Percentiles rank a stretch among this genome's conserved stretches.
Conservation (phyloP, 2,329 filamentous ascomycete genomes). For the Sarocladiaceae sp. region DNA sequence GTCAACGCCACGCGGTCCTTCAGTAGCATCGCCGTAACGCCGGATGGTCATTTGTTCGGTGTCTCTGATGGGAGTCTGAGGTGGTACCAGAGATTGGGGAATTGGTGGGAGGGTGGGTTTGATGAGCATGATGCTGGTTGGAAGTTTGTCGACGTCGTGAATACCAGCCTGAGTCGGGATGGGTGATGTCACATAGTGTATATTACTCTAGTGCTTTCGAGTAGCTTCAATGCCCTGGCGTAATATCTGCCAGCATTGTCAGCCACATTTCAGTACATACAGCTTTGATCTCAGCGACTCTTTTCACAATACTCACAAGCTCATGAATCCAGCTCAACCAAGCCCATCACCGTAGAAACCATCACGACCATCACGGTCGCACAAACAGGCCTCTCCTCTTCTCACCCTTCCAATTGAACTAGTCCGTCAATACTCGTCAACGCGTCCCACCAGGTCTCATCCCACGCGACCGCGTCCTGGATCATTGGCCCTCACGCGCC, state of each 20-base stretch:
- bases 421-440: too few relatives aligned
- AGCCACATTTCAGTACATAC: too few relatives aligned
- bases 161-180: not conserved
- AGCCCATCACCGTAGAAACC: not conserved
- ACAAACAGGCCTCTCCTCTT: not conserved
- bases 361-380: not conserved
- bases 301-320: too few relatives aligned
- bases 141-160: slow-evolving; percentile 10
- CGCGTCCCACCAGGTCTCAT: slow-evolving; percentile 6
- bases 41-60: slow-evolving; percentile 8
- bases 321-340: not conserved
- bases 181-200: not conserved
- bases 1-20: not conserved
- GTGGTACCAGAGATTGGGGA: slow-evolving; percentile 6
- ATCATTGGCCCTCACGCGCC: not conserved
- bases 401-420: too few relatives aligned
- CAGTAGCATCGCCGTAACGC: slow-evolving; percentile 5
- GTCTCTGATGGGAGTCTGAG: slow-evolving; percentile 9
- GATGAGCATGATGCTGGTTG: slow-evolving; percentile 5
- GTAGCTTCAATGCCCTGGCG: too few relatives aligned
- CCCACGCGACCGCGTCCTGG: slow-evolving; percentile 1
- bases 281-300: too few relatives aligned
- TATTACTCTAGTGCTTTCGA: too few relatives aligned
- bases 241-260: too few relatives aligned
- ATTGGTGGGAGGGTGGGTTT: slow-evolving; percentile 10